Conservation (phyloP, 2,329 filamentous ascomycete genomes). For the Dactylellina sp. region DNA sequence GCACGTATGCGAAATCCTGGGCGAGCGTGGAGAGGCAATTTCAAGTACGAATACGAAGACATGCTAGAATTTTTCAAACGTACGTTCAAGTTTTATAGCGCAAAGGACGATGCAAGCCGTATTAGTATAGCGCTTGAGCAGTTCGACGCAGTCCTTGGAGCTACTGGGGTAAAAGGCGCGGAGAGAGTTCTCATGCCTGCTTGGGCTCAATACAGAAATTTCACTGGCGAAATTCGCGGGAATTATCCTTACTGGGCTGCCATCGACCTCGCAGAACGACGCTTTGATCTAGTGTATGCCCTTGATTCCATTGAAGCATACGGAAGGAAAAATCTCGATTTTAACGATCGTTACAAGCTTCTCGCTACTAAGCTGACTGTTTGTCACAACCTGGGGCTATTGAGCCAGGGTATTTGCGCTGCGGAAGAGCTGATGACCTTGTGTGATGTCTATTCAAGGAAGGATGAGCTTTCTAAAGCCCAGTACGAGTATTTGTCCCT, state of each 20-base stretch:
- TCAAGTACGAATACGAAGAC: constrained; percentile 6
- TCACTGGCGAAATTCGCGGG: constrained; percentile 22
- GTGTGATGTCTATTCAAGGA: neutral
- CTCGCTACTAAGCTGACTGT: constrained; percentile 5
- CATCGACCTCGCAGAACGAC: neutral
- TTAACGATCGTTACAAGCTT: neutral
- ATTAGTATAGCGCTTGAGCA: constrained; percentile 7
- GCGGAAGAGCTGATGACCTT: constrained; percentile 12
- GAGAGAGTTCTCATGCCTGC: neutral
- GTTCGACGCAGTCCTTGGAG: constrained; percentile 12
- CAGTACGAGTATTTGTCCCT: constrained; percentile 31
- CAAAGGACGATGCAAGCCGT: constrained; percentile 24
- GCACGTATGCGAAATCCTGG: neutral
- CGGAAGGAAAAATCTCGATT: neutral
- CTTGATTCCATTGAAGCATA: constrained; percentile 5
- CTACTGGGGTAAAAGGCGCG: neutral
- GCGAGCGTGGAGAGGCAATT: neutral
- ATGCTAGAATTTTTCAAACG: constrained; percentile 15
- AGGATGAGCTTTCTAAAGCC: constrained; percentile 4
- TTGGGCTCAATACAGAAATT: constrained; percentile 27
- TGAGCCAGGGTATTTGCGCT: constrained; percentile 6
- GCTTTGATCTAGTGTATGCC: constrained; percentile 9
- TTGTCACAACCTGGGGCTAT: constrained; percentile 10
- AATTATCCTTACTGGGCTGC: constrained; percentile 18
- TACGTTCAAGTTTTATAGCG: constrained; percentile 3